Evolutionary conservation across 2,329 filamentous ascomycete genomes (phyloP).

Genomic region (Parastagonospora avenae): DNA sequence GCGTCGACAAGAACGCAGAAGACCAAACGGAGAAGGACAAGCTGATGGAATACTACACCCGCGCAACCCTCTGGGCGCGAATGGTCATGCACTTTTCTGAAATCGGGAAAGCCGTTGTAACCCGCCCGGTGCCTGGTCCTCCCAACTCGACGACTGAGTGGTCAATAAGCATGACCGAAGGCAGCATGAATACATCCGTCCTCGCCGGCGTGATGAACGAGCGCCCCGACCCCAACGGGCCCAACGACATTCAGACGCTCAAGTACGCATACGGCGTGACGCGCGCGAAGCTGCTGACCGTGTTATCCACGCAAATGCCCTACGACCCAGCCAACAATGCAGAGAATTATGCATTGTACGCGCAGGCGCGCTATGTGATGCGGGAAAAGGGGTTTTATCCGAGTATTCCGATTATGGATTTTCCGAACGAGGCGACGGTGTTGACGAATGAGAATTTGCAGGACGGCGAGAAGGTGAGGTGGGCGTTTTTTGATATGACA

Average conservation of each 20-base stretch:
- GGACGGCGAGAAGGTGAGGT: conserved; percentile 35
- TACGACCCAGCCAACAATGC: conserved; percentile 43
- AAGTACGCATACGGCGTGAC: conserved; percentile 43
- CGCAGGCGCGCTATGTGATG: conserved; percentile 39
- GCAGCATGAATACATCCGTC: conserved; percentile 41
- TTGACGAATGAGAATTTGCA: conserved; percentile 40
- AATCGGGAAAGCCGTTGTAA: conserved; percentile 35
- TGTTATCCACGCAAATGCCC: conserved; percentile 35
- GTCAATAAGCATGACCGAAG: conserved; percentile 18
- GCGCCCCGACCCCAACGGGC: conserved; percentile 22
- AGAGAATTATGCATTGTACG: conserved; percentile 43
- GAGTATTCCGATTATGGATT: conserved; percentile 36
- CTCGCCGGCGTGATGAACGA: conserved; percentile 39
- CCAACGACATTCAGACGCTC: conserved; percentile 25
- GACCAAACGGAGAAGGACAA: conserved; percentile 29
- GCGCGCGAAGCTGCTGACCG: conserved; percentile 38
- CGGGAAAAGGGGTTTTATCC: conserved; percentile 37
- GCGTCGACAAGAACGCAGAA: conserved; percentile 28
- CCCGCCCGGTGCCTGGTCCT: conserved; percentile 17
- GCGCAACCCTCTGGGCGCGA: conserved; percentile 41
- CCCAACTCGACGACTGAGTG: conserved; percentile 28
- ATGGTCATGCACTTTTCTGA: conserved; percentile 43
- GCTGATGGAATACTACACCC: conserved; percentile 40
- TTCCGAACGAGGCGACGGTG: conserved; percentile 35
- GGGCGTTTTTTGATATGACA: conserved; percentile 33